Percentiles rank a stretch among this genome's conserved stretches.
These are phyloP conservation scores for Sordariomycetes sp. DNA, from an alignment of 2,329 filamentous ascomycete genomes.

Conservation along the genomic window DNA sequence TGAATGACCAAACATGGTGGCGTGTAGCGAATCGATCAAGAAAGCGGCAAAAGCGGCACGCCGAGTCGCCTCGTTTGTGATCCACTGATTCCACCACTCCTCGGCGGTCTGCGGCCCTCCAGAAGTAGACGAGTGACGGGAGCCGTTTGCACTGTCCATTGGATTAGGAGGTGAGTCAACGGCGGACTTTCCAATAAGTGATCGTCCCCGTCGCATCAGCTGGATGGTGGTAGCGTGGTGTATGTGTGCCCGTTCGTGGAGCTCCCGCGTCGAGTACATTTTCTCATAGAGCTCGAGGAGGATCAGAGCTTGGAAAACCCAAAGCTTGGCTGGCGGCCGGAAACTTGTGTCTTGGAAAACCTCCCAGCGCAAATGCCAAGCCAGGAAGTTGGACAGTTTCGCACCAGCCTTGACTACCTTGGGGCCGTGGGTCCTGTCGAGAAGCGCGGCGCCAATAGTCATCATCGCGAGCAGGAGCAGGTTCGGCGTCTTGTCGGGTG, in stretches of 20 bases:
- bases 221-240: conserved; percentile 95
- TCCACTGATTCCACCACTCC: conserved; percentile 95
- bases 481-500: conserved; percentile 76
- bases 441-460: conserved; percentile 80
- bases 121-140: conserved; percentile 52
- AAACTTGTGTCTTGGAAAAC: conserved; percentile 90
- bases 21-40: conserved; percentile 89
- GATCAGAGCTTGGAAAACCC: conserved; percentile 88
- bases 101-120: conserved; percentile 62
- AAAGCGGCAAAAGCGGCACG: conserved; percentile 90
- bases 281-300: conserved; percentile 93
- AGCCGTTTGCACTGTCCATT: conserved; percentile 48
- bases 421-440: conserved; percentile 73
- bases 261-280: conserved; percentile 85
- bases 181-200: conserved; percentile 76
- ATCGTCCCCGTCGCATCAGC: conserved; percentile 87
- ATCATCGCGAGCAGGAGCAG: conserved; percentile 82
- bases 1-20: conserved; percentile 95
- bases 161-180: conserved; percentile 75
- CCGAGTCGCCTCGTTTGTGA: conserved; percentile 83
- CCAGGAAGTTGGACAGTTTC: conserved; percentile 79
- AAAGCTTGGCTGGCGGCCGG: conserved; percentile 84
- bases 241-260: conserved; percentile 93
- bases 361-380: conserved; percentile 91
- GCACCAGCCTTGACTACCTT: conserved; percentile 68